Conservation (phyloP, 2,329 filamentous ascomycete species). For the Fusarium coffeatum region DNA sequence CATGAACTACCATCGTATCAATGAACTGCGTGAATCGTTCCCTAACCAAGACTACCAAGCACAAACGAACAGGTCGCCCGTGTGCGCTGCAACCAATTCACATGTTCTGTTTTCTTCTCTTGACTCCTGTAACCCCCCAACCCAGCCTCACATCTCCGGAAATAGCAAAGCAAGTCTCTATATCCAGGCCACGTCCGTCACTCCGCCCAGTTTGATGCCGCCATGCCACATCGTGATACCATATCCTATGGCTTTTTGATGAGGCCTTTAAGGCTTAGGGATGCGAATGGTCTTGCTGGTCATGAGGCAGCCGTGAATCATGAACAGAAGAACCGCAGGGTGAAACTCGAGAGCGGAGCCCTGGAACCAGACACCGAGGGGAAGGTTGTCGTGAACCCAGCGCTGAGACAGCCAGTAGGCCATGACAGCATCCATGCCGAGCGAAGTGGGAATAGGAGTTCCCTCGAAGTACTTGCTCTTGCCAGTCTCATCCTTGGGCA, state of each 20-base stretch:
- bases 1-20: slow-evolving; percentile 44
- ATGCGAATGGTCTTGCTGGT: slow-evolving; percentile 94
- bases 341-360: slow-evolving; percentile 84
- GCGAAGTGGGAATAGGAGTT: slow-evolving; percentile 91
- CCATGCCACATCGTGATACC: slow-evolving; percentile 13
- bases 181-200: slow-evolving; percentile 4
- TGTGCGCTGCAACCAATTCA: slow-evolving; percentile 10
- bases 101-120: slow-evolving; percentile 5
- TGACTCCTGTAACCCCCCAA: not conserved
- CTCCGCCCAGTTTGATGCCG: slow-evolving; percentile 3
- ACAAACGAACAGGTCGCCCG: slow-evolving; percentile 17
- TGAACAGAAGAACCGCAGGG: slow-evolving; percentile 82
- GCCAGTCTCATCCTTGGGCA: slow-evolving; percentile 91
- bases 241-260: slow-evolving; percentile 31
- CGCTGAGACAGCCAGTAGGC: slow-evolving; percentile 87
- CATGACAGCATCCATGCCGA: slow-evolving; percentile 85
- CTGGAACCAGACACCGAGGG: slow-evolving; percentile 74
- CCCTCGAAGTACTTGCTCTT: slow-evolving; percentile 98
- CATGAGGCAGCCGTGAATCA: slow-evolving; percentile 93
- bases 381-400: slow-evolving; percentile 83
- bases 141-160: not conserved
- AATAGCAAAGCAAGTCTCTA: slow-evolving; percentile 1
- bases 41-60: slow-evolving; percentile 32
- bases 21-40: slow-evolving; percentile 45
- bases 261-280: slow-evolving; percentile 76